phyloP scores from a whole-genome alignment of 805 yeast species.

The Candida sanyiensis region DNA sequence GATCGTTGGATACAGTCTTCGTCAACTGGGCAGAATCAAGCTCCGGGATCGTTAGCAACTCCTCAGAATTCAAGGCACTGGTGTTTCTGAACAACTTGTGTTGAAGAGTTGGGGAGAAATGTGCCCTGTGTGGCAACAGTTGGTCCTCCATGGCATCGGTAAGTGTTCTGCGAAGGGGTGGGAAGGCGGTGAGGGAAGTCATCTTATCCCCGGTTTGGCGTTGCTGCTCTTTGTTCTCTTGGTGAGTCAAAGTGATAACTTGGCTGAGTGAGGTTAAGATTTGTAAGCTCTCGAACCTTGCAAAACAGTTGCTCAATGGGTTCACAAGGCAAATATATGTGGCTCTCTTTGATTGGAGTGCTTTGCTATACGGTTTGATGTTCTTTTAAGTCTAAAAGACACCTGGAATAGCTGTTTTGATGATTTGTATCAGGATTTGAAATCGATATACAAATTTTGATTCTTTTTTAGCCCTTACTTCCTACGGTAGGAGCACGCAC shows the following conservation, averaged over 20 bases:
- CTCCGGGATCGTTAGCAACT: slow-evolving; percentile 23
- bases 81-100: slow-evolving; percentile 18
- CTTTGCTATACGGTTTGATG: too few relatives aligned
- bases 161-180: slow-evolving; percentile 45
- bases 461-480: neutral
- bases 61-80: slow-evolving; percentile 22
- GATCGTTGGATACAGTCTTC: slow-evolving; percentile 17
- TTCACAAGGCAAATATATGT: too few relatives aligned
- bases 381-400: too few relatives aligned
- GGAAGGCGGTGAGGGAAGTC: slow-evolving; percentile 46
- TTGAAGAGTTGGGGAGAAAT: slow-evolving; percentile 12
- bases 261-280: neutral
- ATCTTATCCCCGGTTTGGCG: slow-evolving; percentile 20
- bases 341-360: too few relatives aligned
- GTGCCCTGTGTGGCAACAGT: neutral
- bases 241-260: slow-evolving; percentile 1
- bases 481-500: neutral
- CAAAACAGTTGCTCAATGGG: too few relatives aligned
- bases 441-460: neutral
- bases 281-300: slow-evolving; percentile 4
- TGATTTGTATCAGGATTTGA: too few relatives aligned
- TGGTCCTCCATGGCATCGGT: slow-evolving; percentile 54
- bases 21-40: slow-evolving; percentile 9
- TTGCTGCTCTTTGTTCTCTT: neutral
- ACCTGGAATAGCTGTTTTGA: too few relatives aligned